A percentile compares a stretch with the other conserved stretches of the same genome.
Conservation (phyloP, 202 grass and related monocot genomes). For the Schoenoplectus tabernaemontani region DNA sequence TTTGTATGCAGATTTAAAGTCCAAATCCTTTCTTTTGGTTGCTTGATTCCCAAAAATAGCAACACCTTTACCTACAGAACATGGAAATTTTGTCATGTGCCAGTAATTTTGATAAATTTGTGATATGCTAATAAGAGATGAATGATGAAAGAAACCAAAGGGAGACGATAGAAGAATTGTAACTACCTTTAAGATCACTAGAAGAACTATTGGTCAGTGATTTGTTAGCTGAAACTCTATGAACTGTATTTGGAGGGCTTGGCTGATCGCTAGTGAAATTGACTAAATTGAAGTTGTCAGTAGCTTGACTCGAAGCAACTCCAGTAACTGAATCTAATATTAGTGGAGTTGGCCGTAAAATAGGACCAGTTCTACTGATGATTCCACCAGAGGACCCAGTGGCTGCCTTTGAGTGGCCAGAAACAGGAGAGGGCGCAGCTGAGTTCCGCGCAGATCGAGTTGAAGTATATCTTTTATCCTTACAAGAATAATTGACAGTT, state of each 20-base stretch:
- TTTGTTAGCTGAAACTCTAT: constrained; percentile 9
- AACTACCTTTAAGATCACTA: constrained; percentile 15
- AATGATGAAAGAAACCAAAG: neutral
- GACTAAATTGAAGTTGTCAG: neutral
- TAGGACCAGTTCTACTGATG: neutral
- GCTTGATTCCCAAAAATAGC: neutral
- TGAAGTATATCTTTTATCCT: constrained; percentile 17
- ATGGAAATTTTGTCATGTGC: neutral
- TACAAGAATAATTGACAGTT: neutral
- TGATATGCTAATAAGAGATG: neutral
- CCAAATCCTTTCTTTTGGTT: neutral
- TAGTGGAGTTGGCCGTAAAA: neutral
- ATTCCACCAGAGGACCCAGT: neutral
- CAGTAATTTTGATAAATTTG: neutral
- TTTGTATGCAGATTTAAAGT: neutral
- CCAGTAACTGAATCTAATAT: neutral
- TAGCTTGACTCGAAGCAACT: neutral
- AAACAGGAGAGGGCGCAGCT: neutral
- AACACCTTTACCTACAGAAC: neutral
- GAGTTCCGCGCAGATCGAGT: neutral
- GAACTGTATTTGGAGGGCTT: neutral
- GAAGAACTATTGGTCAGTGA: constrained; percentile 4
- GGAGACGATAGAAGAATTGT: neutral
- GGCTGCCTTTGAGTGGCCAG: neutral
- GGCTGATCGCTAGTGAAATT: neutral